Conservation (phyloP, 257 asterid species). For the Fraxinus quadrangulata region DNA sequence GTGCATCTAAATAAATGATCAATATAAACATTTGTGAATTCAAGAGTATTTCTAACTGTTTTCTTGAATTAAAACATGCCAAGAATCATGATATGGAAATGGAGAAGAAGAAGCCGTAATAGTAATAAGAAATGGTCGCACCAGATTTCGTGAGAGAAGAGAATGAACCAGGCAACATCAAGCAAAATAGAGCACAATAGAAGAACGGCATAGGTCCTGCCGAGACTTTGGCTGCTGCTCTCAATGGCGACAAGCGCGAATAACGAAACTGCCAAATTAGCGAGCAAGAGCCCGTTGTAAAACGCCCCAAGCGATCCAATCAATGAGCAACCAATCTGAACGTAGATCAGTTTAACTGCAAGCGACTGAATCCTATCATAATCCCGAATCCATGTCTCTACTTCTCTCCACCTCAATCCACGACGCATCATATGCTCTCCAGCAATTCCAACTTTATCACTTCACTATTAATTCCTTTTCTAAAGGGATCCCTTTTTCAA, state of each 20-base stretch:
- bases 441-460: background rate
- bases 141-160: conserved; percentile 73
- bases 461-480: background rate
- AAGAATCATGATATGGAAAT: background rate
- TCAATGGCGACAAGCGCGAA: conserved; percentile 92
- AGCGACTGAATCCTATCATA: conserved; percentile 79
- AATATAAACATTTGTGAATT: background rate
- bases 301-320: conserved; percentile 91
- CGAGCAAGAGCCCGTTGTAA: conserved; percentile 72
- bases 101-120: background rate
- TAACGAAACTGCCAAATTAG: conserved; percentile 66
- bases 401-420: conserved; percentile 56
- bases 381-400: conserved; percentile 77
- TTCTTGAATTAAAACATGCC: background rate
- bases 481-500: background rate
- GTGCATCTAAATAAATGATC: background rate
- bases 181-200: conserved; percentile 72
- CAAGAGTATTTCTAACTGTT: background rate
- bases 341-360: conserved; percentile 78
- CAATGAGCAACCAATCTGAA: conserved; percentile 82
- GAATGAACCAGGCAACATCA: conserved; percentile 79
- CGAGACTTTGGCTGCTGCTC: conserved; percentile 91
- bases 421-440: conserved; percentile 58
- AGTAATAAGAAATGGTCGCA: conserved; percentile 19
- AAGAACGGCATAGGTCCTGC: conserved; percentile 81